Evolutionary conservation across 148 eudicot species (phyloP), one percentile per base, ranked within the genome.

Genomic region (Vaccinium darrowii): DNA sequence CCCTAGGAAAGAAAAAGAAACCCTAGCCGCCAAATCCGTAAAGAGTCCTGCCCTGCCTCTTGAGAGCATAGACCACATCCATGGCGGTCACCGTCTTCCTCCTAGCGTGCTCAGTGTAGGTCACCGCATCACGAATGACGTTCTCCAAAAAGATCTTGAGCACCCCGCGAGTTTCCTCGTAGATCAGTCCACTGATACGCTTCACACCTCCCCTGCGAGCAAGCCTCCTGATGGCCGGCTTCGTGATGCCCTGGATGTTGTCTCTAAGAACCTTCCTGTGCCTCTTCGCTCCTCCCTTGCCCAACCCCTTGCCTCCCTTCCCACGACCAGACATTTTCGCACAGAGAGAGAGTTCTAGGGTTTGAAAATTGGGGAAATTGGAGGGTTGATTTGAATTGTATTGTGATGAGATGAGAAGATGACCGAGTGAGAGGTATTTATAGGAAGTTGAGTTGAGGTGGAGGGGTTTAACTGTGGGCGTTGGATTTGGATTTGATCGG

Each of bases 131-230:
- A 11, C 74, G 39, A 13, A 69, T 69, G 16, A 67, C 73, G 39
- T 67, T 67, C 74, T 69, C 74, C 74, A 69, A 23, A 9, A 69
- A 69, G 74, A 69, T 69, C 74, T 69, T 69, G 36, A 69, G 74
- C 36, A 69, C 74, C 6, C 74, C 74, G 0, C 74, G 74, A 4
- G 74, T 69, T 25, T 69, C 74, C 74, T 69, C 74, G 39, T 69
- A 69, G 74, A 69, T 69, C 0, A 74, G 23, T 9, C 51, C 78
- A 19, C 78, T 74, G 51, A 74, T 36, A 19, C 51, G 52, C 78
- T 74, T 74, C 52, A 78, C 62, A 4, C 56, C 56, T 11, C 74
- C 74, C 73, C 74, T 69, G 74, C 74, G 39, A 69, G 74, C 74
- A 12, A 69, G 74, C 74, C 74, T 69, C 74, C 39, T 69, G 36